These are phyloP conservation scores for Lentinus polychrous DNA, from an alignment of 1,284 basidiomycete species.

Conservation along the genomic window DNA sequence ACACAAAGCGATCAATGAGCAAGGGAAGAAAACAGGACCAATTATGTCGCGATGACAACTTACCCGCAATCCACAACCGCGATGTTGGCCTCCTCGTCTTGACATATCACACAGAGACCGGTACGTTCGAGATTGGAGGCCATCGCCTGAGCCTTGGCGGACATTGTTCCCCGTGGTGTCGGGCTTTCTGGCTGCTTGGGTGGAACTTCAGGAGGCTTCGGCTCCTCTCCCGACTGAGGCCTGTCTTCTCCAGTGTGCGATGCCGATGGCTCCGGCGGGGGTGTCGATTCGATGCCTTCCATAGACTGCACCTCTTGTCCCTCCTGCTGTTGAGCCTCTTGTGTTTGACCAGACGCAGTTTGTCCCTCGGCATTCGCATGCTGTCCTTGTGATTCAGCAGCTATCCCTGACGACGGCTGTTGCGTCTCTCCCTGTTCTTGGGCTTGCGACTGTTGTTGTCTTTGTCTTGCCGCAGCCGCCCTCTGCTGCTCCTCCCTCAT, in stretches of 20 bases:
- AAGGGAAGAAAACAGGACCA: neutral
- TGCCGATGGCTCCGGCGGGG: neutral
- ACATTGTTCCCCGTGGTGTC: slow-evolving; percentile 21
- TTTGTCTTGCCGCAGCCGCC: slow-evolving; percentile 12
- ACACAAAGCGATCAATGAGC: neutral
- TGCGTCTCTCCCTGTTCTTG: neutral
- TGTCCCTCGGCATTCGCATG: no score
- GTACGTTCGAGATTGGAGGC: slow-evolving; percentile 47
- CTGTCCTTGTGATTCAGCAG: neutral
- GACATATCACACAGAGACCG: slow-evolving; percentile 83
- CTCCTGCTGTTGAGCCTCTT: no score
- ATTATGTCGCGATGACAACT: slow-evolving; percentile 21
- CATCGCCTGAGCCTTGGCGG: slow-evolving; percentile 27
- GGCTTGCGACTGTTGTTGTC: slow-evolving; percentile 3
- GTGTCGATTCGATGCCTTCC: neutral
- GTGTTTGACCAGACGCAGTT: neutral
- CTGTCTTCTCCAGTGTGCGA: neutral
- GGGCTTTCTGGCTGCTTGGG: slow-evolving; percentile 16
- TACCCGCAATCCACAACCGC: slow-evolving; percentile 92
- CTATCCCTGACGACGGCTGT: neutral
- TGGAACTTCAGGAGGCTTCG: slow-evolving; percentile 8
- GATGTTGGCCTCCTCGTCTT: slow-evolving; percentile 87
- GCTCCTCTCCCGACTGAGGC: neutral
- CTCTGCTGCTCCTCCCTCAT: slow-evolving; percentile 16
- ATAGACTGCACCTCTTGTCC: neutral